Evolutionary conservation across 805 yeast species (phyloP), one percentile per base, ranked within the genome.

Genomic region (Jamesozyma lodderae): DNA sequence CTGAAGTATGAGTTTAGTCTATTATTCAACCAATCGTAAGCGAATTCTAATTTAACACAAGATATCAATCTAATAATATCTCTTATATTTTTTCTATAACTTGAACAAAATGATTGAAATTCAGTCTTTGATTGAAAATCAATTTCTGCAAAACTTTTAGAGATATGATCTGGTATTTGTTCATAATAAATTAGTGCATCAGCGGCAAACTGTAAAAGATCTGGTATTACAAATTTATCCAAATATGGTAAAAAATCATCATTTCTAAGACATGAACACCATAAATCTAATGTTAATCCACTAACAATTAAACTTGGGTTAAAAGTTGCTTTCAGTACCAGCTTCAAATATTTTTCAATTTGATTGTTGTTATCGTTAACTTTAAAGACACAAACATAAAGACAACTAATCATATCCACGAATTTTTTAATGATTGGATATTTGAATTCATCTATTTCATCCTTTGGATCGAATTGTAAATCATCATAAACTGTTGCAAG

Each of bases 41-140:
- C 81, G 35, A 76, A 85, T 42, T 81, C 77, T 8, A 96, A 90
- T 47, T 77, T 77, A 35, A 84, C 79, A 66, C 97, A 92, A 3
- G 90, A 78, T 8, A 86, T 76, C 26, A 92, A 73, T 49, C 99
- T 70, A 22, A 88, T 85, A 34, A 92, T 83, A 59, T 92, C 98
- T 53, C 90, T 95, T 53, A 84, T 76, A 56, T 83, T 76, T 50
- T 84, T 81, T 47, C 81, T 75, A 59, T 85, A 92, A 55, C 84
- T 84, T 23, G 76, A 71, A 45, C 90, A 68, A 52, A 87, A 94
- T 1, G 83, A 72, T 33, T 72, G 73, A 8, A 81, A 70, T 46
- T 92, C 98, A 0, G 94, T 79, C 21, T 73, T 71, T 0, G 92
- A 78, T 59, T 90, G 96, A 56, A 90, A 90, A 59, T 92, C 99